Evolutionary conservation across 306 rosid species (phyloP).

Genomic region (Rosa multiflora): DNA sequence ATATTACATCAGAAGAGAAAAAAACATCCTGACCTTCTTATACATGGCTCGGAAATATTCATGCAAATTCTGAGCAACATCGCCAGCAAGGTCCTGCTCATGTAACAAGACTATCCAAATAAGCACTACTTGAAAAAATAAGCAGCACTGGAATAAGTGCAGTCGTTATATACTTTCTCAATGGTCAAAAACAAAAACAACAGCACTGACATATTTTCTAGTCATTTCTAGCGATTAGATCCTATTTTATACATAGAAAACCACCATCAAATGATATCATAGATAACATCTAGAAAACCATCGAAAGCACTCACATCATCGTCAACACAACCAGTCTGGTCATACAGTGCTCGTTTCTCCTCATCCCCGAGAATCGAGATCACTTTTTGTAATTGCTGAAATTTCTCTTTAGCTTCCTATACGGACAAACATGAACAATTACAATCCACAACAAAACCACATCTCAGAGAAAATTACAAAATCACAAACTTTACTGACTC

Average conservation of each 20-base stretch:
- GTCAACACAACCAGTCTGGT: conserved; percentile 82
- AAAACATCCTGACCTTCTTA: conserved; percentile 56
- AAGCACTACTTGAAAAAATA: not conserved
- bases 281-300: not conserved
- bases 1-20: conserved; percentile 9
- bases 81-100: conserved; percentile 82
- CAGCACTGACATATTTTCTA: not conserved
- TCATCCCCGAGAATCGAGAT: conserved; percentile 90
- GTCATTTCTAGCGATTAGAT: not conserved
- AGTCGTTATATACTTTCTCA: not conserved
- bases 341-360: conserved; percentile 83
- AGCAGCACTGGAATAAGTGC: not conserved
- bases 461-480: not conserved
- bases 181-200: not conserved
- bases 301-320: conserved; percentile 63
- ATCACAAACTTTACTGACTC: not conserved
- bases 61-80: conserved; percentile 57
- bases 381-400: conserved; percentile 86
- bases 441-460: not conserved
- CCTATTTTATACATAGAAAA: not conserved
- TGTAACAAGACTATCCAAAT: conserved; percentile 19
- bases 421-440: conserved; percentile 13
- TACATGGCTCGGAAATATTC: conserved; percentile 58
- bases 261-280: not conserved
- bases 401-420: conserved; percentile 88